phyloP scores from a whole-genome alignment of 352 stramenopile species.

The Globisporangium viniferum region DNA sequence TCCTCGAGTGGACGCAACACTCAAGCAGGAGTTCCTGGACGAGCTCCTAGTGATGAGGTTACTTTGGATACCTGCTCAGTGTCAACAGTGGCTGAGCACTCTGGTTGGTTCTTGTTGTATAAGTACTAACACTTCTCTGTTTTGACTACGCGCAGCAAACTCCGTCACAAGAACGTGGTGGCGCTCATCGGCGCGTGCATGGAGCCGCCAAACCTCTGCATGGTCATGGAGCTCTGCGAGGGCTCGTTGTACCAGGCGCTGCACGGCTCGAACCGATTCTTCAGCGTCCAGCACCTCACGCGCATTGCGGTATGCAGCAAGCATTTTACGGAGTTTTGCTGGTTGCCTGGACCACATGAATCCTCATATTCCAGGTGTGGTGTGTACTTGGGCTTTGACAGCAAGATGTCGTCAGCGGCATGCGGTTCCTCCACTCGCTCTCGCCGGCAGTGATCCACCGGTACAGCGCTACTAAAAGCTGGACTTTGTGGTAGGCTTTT shows the following conservation, averaged over 20 bases:
- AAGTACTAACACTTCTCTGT: neutral
- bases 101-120: no score
- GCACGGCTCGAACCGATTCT: conserved; percentile 46
- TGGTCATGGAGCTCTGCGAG: conserved; percentile 81
- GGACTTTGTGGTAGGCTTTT: neutral
- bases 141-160: conserved; percentile 21
- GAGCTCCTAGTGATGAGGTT: conserved; percentile 90
- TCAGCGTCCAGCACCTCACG: conserved; percentile 51
- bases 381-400: conserved; percentile 14
- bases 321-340: neutral
- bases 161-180: conserved; percentile 76
- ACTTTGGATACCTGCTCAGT: conserved; percentile 19
- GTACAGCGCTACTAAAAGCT: conserved; percentile 16
- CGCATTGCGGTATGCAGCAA: conserved; percentile 36
- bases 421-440: conserved; percentile 86
- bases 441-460: conserved; percentile 86
- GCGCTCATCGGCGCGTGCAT: conserved; percentile 69
- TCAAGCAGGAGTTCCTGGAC: conserved; percentile 93
- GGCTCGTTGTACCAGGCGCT: conserved; percentile 65
- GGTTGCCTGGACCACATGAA: neutral
- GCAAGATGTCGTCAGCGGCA: conserved; percentile 77
- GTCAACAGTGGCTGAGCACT: conserved; percentile 13
- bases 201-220: conserved; percentile 74
- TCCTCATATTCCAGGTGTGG: neutral
- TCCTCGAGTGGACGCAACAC: conserved; percentile 69